These are phyloP conservation scores for Penicillium goetzii DNA, from an alignment of 495 filamentous ascomycete species.

Conservation along the genomic window DNA sequence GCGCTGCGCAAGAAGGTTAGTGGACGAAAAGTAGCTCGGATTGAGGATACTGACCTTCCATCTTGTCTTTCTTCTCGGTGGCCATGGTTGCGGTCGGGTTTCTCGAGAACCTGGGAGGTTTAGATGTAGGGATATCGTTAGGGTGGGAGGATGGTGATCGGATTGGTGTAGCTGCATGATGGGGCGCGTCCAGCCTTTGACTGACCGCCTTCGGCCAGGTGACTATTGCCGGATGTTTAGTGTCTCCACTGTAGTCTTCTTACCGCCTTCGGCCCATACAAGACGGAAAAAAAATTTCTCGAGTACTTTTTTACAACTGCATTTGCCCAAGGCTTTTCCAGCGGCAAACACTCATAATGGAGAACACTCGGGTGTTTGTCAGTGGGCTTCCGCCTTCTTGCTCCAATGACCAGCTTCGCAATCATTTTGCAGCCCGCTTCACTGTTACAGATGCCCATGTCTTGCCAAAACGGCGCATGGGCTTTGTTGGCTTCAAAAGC, in stretches of 20 bases:
- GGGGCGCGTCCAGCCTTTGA: slow-evolving; percentile 5
- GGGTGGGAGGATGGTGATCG: neutral
- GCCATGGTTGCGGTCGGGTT: slow-evolving; percentile 41
- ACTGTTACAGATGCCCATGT: slow-evolving; percentile 88
- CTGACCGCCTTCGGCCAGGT: slow-evolving; percentile 17
- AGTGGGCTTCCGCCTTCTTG: slow-evolving; percentile 77
- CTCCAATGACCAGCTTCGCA: slow-evolving; percentile 78
- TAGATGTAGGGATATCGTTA: neutral
- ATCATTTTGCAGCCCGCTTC: slow-evolving; percentile 79
- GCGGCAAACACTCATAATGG: slow-evolving; percentile 40
- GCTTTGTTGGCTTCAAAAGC: slow-evolving; percentile 93
- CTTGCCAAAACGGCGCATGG: slow-evolving; percentile 85
- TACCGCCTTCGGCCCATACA: slow-evolving; percentile 45
- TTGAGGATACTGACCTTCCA: slow-evolving; percentile 61
- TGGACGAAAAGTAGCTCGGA: slow-evolving; percentile 8
- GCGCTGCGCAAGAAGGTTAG: slow-evolving; percentile 62
- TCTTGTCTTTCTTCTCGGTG: slow-evolving; percentile 68
- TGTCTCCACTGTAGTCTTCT: slow-evolving; percentile 13
- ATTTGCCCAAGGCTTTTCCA: slow-evolving; percentile 24
- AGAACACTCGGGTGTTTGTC: slow-evolving; percentile 81
- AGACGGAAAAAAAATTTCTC: slow-evolving; percentile 41
- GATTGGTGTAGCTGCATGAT: slow-evolving; percentile 3
- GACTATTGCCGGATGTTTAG: slow-evolving; percentile 27
- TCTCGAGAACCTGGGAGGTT: neutral
- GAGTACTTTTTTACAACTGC: slow-evolving; percentile 24